Percentiles rank a stretch among this genome's conserved stretches.
Conservation (phyloP, 345 rosid species). For the Turnera subulata region DNA sequence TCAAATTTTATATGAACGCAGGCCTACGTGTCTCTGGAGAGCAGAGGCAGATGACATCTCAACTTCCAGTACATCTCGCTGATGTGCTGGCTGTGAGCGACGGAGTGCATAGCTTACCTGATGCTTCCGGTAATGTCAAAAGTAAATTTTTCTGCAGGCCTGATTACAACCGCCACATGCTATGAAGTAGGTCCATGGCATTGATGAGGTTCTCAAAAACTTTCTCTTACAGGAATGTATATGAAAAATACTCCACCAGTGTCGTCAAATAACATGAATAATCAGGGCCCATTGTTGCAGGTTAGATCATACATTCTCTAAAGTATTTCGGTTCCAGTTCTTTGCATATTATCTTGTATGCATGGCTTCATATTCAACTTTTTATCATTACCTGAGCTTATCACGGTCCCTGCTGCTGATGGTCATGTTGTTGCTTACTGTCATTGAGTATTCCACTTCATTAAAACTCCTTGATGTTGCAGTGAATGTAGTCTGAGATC, state of each 20-base stretch:
- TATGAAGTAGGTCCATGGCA: background rate
- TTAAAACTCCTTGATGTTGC: no score
- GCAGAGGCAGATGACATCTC: conserved; percentile 70
- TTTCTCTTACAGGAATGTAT: conserved; percentile 51
- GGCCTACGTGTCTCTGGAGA: conserved; percentile 74
- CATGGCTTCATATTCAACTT: background rate
- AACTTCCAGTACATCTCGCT: conserved; percentile 81
- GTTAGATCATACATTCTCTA: conserved; percentile 28
- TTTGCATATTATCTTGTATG: no score
- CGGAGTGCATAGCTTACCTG: conserved; percentile 51
- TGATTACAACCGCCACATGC: background rate
- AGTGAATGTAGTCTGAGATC: no score
- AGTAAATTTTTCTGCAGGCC: background rate
- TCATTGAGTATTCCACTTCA: no score
- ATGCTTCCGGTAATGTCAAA: conserved; percentile 46
- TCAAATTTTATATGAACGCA: conserved; percentile 26
- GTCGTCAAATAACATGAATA: conserved; percentile 47
- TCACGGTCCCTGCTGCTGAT: no score
- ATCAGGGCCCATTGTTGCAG: conserved; percentile 70
- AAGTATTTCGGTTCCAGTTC: background rate
- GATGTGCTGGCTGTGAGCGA: conserved; percentile 60
- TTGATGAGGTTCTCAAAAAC: conserved; percentile 4
- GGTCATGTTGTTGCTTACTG: no score
- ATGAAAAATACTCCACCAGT: conserved; percentile 58
- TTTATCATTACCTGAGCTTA: background rate